Percentiles rank a stretch among this genome's conserved stretches.
Conservation (phyloP, 371 early-diverging fungal species). For the Zopfochytrium polystomum region DNA sequence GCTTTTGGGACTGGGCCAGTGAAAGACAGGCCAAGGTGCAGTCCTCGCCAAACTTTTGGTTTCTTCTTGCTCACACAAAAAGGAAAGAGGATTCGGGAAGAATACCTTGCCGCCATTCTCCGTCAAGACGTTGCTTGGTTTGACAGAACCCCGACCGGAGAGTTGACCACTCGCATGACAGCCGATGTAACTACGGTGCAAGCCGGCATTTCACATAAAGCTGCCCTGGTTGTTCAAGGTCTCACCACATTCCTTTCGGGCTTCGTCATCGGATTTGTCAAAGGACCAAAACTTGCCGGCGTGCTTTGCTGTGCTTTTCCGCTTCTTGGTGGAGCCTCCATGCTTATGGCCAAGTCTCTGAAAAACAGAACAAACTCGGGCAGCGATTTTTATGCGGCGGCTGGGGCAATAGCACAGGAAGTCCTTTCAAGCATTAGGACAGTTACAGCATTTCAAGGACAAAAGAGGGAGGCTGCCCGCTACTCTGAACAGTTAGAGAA, state of each 20-base stretch:
- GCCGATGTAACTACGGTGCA: slow-evolving; percentile 51
- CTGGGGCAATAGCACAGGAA: slow-evolving; percentile 83
- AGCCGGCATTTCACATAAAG: slow-evolving; percentile 77
- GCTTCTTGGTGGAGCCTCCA: slow-evolving; percentile 38
- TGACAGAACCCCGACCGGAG: slow-evolving; percentile 62
- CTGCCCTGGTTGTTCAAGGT: slow-evolving; percentile 66
- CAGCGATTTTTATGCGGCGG: slow-evolving; percentile 61
- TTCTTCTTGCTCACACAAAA: not conserved
- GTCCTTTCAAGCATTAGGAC: slow-evolving; percentile 83
- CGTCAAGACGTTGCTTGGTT: slow-evolving; percentile 91
- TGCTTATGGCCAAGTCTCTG: slow-evolving; percentile 67
- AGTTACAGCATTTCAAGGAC: slow-evolving; percentile 78
- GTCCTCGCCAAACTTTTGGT: not conserved
- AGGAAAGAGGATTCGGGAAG: slow-evolving; percentile 35
- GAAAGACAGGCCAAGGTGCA: slow-evolving; percentile 46
- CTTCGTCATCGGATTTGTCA: slow-evolving; percentile 79
- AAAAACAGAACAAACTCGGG: slow-evolving; percentile 45
- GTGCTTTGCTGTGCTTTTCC: slow-evolving; percentile 73
- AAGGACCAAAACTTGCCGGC: slow-evolving; percentile 82
- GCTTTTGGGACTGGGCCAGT: slow-evolving; percentile 51
- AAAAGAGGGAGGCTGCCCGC: slow-evolving; percentile 60
- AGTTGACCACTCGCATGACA: slow-evolving; percentile 61
- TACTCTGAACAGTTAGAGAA: slow-evolving; percentile 51
- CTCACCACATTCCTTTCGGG: slow-evolving; percentile 75
- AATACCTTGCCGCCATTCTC: slow-evolving; percentile 47